Percentiles rank a stretch among this genome's conserved stretches.
Evolutionary conservation across 2,329 filamentous ascomycete genomes (phyloP).

Genomic region (Venturia nashicola): DNA sequence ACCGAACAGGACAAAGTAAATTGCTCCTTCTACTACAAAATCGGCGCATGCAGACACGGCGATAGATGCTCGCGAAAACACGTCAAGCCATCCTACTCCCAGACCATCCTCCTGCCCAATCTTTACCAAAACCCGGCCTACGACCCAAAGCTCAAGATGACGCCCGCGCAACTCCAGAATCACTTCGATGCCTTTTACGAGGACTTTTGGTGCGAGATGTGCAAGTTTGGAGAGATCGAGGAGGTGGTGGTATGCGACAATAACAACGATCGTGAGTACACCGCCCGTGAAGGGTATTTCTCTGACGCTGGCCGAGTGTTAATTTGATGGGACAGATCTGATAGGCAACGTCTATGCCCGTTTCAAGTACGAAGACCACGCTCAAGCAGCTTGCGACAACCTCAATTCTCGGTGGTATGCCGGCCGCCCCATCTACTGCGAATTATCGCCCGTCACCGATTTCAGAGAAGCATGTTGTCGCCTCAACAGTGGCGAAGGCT

Average conservation of each 20-base stretch:
- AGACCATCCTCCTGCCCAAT: constrained; percentile 95
- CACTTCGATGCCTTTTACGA: constrained; percentile 99
- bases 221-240: constrained; percentile 95
- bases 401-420: constrained; percentile 96
- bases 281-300: neutral
- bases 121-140: constrained; percentile 98
- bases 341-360: constrained; percentile 99
- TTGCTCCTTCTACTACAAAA: constrained; percentile 99
- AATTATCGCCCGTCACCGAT: constrained; percentile 91
- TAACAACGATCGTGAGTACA: constrained; percentile 79
- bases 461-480: constrained; percentile 96
- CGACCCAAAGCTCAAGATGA: constrained; percentile 96
- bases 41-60: constrained; percentile 94
- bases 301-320: constrained; percentile 12
- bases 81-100: constrained; percentile 95
- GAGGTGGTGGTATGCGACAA: constrained; percentile 98
- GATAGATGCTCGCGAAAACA: constrained; percentile 97
- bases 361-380: constrained; percentile 98
- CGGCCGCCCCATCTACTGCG: constrained; percentile 93
- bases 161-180: constrained; percentile 88
- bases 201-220: constrained; percentile 99
- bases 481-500: constrained; percentile 87
- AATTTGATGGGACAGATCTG: constrained; percentile 47
- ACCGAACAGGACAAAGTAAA: constrained; percentile 99
- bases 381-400: constrained; percentile 85